phyloP scores from a whole-genome alignment of 768 basidiomycete species.

The Suillus hirtellus region DNA sequence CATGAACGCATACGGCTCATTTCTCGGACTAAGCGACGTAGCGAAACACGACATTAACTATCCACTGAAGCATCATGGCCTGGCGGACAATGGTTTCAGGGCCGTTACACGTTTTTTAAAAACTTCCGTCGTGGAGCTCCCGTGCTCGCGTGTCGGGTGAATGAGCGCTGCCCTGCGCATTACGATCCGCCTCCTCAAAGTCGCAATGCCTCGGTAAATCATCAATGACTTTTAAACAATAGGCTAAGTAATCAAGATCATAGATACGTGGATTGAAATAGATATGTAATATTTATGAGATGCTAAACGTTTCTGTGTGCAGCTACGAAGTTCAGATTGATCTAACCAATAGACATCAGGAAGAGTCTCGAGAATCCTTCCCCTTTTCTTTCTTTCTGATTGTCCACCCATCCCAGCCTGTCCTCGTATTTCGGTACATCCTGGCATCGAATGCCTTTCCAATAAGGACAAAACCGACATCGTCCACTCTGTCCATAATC shows the following conservation, averaged over 20 bases:
- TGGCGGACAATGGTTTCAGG: too few species aligned
- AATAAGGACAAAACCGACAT: constrained; percentile 26
- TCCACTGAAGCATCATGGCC: too few species aligned
- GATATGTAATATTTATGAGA: not conserved
- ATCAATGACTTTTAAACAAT: not conserved
- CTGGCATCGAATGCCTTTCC: not conserved
- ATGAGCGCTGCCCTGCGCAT: not conserved
- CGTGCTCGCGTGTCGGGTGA: not conserved
- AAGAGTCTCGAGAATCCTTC: not conserved
- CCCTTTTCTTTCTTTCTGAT: constrained; percentile 10
- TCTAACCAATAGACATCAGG: not conserved
- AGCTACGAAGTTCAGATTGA: not conserved
- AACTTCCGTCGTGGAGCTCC: not conserved
- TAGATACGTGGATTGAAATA: not conserved
- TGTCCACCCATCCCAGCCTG: constrained; percentile 49
- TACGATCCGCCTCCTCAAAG: not conserved
- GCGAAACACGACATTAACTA: not conserved
- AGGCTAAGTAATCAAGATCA: not conserved
- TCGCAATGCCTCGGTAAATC: not conserved
- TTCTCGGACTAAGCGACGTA: not conserved
- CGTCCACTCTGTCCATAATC: constrained; percentile 38
- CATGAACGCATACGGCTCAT: not conserved
- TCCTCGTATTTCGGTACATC: constrained; percentile 32
- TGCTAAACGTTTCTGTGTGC: not conserved
- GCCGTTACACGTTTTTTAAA: not conserved